Evolutionary conservation across 805 yeast species (phyloP).

Genomic region (Pichia paraexigua): DNA sequence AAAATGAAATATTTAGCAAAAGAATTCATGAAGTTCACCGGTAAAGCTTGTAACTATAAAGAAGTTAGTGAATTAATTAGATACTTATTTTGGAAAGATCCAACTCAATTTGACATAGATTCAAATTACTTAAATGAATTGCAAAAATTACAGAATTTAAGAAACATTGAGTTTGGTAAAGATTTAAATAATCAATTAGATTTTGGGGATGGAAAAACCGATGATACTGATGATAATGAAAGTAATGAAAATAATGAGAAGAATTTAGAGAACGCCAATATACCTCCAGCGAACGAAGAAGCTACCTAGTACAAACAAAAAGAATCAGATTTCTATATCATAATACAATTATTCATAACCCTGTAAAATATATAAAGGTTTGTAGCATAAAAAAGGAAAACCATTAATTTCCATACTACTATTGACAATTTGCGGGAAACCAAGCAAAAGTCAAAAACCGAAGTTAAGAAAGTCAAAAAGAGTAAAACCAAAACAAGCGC

Average conservation of each 20-base stretch:
- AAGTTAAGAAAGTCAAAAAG: neutral
- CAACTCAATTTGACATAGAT: slow-evolving; percentile 49
- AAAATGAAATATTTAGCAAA: slow-evolving; percentile 60
- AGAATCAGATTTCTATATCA: too few relatives aligned
- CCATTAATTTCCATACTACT: neutral
- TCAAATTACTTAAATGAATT: slow-evolving; percentile 37
- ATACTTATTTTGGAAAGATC: slow-evolving; percentile 46
- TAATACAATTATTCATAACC: too few relatives aligned
- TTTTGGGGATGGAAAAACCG: neutral
- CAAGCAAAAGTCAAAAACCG: neutral
- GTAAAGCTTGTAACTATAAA: slow-evolving; percentile 40
- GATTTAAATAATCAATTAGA: neutral
- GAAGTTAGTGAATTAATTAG: slow-evolving; percentile 51
- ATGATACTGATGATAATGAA: neutral
- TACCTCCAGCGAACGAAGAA: neutral
- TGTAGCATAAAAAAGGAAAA: neutral
- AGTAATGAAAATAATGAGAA: neutral
- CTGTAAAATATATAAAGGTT: neutral
- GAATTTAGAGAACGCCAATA: neutral
- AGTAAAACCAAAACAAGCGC: neutral
- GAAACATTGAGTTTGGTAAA: slow-evolving; percentile 6
- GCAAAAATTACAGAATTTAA: slow-evolving; percentile 26
- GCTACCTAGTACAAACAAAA: too few relatives aligned
- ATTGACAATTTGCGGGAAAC: neutral
- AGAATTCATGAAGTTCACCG: slow-evolving; percentile 50